phyloP scores from a whole-genome alignment of 257 asterid genomes.

The Solanum pinnatisectum region DNA sequence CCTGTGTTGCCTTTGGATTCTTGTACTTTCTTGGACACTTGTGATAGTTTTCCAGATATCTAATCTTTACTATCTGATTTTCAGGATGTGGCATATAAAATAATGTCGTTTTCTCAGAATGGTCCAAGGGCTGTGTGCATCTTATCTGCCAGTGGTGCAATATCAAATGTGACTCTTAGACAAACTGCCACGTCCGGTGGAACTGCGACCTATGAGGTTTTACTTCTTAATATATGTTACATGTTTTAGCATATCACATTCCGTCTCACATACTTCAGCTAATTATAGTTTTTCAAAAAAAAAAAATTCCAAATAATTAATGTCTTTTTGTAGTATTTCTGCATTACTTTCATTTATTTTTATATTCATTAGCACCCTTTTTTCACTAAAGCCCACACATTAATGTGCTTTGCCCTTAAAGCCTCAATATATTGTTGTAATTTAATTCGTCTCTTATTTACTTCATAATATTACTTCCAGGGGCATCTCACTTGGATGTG shows the following conservation, averaged over 20 bases:
- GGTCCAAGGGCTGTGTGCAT: slow-evolving; percentile 1
- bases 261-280: not conserved
- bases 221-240: not conserved
- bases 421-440: not conserved
- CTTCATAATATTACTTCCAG: not conserved
- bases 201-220: slow-evolving; percentile 1
- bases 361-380: not conserved
- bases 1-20: not conserved
- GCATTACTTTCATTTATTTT: not conserved
- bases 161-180: not conserved
- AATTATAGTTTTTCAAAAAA: not conserved
- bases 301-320: not conserved
- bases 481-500: not conserved
- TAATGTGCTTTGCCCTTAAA: not conserved
- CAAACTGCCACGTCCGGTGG: not conserved
- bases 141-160: not conserved
- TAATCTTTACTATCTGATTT: not conserved
- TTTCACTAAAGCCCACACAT: not conserved
- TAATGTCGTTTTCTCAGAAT: slow-evolving; percentile 3
- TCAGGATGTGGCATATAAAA: not conserved
- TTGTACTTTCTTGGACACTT: not conserved
- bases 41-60: not conserved
- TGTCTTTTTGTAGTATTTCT: not conserved
- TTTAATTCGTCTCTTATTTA: not conserved
- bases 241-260: not conserved